Percentiles rank a stretch among this genome's conserved stretches.
These are phyloP conservation scores for Rugonectria rugulosa DNA, from an alignment of 2,329 filamentous ascomycete genomes.

Conservation along the genomic window DNA sequence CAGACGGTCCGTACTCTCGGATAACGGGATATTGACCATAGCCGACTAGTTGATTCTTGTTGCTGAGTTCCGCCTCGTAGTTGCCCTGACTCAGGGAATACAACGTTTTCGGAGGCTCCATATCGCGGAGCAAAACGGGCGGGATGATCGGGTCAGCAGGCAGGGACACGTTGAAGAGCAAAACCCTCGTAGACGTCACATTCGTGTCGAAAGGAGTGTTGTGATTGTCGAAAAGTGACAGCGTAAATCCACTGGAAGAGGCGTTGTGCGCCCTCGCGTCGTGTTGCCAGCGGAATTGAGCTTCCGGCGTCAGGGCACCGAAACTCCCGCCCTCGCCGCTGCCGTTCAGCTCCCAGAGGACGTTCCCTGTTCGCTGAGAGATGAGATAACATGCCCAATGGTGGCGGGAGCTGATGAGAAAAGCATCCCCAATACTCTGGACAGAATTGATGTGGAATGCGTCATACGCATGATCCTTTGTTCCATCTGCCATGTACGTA, in stretches of 20 bases:
- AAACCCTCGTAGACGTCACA: slow-evolving; percentile 13
- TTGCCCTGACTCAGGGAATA: slow-evolving; percentile 30
- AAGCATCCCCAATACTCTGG: slow-evolving; percentile 28
- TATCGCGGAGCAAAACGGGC: slow-evolving; percentile 18
- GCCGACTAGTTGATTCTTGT: slow-evolving; percentile 34
- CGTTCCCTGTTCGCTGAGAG: slow-evolving; percentile 28
- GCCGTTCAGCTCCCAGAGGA: slow-evolving; percentile 36
- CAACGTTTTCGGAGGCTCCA: background rate
- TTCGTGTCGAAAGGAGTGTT: slow-evolving; percentile 32
- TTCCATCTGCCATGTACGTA: slow-evolving; percentile 24
- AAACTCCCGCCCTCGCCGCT: slow-evolving; percentile 36
- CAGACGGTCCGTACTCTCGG: slow-evolving; percentile 32
- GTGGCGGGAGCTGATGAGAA: slow-evolving; percentile 34
- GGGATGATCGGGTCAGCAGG: slow-evolving; percentile 20
- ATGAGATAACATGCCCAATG: slow-evolving; percentile 33
- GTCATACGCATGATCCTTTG: slow-evolving; percentile 23
- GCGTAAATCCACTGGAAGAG: slow-evolving; percentile 25
- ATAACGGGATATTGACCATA: slow-evolving; percentile 35
- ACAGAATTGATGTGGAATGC: slow-evolving; percentile 40
- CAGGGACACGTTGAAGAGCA: slow-evolving; percentile 23
- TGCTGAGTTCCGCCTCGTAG: slow-evolving; percentile 26
- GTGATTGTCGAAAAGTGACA: slow-evolving; percentile 48
- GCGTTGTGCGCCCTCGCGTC: slow-evolving; percentile 41
- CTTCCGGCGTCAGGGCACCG: slow-evolving; percentile 31
- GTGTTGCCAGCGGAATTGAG: slow-evolving; percentile 46